Evolutionary conservation across 306 rosid species (phyloP).

Genomic region (Sindora glabra): DNA sequence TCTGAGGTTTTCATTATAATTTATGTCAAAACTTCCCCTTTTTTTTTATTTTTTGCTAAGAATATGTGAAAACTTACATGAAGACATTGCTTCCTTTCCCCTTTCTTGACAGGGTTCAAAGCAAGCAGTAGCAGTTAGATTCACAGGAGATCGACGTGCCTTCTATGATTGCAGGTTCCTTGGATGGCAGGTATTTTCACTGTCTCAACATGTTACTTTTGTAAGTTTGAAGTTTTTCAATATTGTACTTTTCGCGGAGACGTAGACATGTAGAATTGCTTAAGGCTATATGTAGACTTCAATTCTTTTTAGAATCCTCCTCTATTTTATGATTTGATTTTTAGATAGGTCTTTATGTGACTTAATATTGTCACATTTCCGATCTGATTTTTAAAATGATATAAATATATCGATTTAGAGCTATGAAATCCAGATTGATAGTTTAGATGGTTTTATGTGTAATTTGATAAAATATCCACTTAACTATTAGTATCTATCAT

Average conservation of each 20-base stretch:
- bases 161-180: constrained; percentile 91
- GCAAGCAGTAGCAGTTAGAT: constrained; percentile 93
- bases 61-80: too few species aligned
- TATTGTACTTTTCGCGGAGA: neutral
- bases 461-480: too few species aligned
- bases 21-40: too few species aligned
- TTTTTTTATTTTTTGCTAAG: too few species aligned
- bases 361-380: neutral
- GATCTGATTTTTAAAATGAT: neutral
- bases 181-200: constrained; percentile 81
- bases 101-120: constrained; percentile 69
- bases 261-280: constrained; percentile 1
- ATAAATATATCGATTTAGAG: neutral
- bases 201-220: constrained; percentile 5
- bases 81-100: neutral
- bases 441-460: constrained; percentile 10
- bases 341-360: constrained; percentile 1
- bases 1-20: too few species aligned
- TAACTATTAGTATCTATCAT: too few species aligned
- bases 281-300: neutral
- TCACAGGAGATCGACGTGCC: constrained; percentile 84
- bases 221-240: constrained; percentile 3
- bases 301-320: too few species aligned
- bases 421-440: too few species aligned
- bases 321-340: neutral